Base-by-base conservation (phyloP, 768 basidiomycete genomes). In the Trametes gibbosa region DNA sequence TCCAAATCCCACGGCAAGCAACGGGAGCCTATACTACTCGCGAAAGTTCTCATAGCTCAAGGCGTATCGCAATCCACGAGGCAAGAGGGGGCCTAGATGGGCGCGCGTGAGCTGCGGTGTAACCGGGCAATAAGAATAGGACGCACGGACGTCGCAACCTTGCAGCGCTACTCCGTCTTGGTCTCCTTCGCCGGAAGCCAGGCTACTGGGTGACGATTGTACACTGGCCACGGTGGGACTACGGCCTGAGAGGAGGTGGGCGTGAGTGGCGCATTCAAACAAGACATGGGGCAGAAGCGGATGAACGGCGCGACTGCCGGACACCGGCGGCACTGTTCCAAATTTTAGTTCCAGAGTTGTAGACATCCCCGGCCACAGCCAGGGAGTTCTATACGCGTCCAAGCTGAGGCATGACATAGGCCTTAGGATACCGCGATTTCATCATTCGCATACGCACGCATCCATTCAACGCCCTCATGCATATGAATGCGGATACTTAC, bases 141-240 rank as follows among this genome's bases (percentile, higher is more conserved):
- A 40, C 49, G 14, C 16, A 46, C 43, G 50, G 46, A 32, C 19
- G 29, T n/a, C 9, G 37, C 7, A 27, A 42, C 46, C 1, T 12
- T 2, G 6, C 21, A 19, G 39, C 12, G n/a, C 63, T 50, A 63
- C 37, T 54, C 41, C 1, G 47, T 17, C 25, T 70, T 57, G 58
- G 61, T 65, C 65, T 71, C 70, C 68, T 79, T 73, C 41, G 62
- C 66, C 3, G 83, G 76, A 17, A 87, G 71, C 87, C 86, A 88
- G 62, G 78, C 75, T 37, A 87, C 82, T 16, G 85, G 82, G 66
- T 89, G 79, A 14, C 70, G 70, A 63, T 84, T 87, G 73, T 77
- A 88, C 71, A 81, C 73, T 0, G 84, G 80, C 90, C 90, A 92
- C 9, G 85, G 84, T 0, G 89, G 90, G 4, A 91, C 59, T 13